Evolutionary conservation across 257 asterid genomes (phyloP), one percentile per base, ranked within the genome.

Genomic region (Osmanthus fragrans): DNA sequence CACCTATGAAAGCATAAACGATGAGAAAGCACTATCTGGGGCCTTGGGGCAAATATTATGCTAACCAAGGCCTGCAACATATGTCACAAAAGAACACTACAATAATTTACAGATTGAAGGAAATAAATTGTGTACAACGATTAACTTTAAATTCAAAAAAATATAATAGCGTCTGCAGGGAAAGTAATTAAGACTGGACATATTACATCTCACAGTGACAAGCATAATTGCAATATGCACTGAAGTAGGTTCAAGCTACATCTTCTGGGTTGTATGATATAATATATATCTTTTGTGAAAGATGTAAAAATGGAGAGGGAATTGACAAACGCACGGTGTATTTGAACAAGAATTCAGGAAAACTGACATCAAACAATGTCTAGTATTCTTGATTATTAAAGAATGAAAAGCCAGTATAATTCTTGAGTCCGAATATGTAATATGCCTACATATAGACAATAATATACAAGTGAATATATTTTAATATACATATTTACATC

Each of bases 1-100:
- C 67, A 95, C 99, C 99, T 95, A 86, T 76, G 84, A 85, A 40
- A 56, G 77, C 27, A 30, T 74, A 51, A 60, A 73, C 37, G 0
- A 45, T 80, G 76, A 82, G 76, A 72, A 40, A 65, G 16, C 75
- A 67, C 77, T 3, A 25, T 63, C 49, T 65, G 75, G 74, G 74
- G 65, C 82, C 68, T 30, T 23, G 63, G 49, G 16, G 54, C 64
- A 39, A 39, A 23, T 23, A 45, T 76, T 76, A 36, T 0, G 9
- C 8, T 7, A 70, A 68, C 39, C 27, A 39, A 73, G 73, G n/a
- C 15, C 16, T 68, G 76, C 9, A 47, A 72, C 56, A 63, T 39
- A 45, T 68, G 54, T 27, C 51, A 58, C 23, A 27, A 47, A 33
- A 49, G 74, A 67, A 65, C 71, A 32, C 73, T 79, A 73, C 74